Conservation (phyloP, 1,284 basidiomycete genomes). For the Fomitiporia mediterranea region DNA sequence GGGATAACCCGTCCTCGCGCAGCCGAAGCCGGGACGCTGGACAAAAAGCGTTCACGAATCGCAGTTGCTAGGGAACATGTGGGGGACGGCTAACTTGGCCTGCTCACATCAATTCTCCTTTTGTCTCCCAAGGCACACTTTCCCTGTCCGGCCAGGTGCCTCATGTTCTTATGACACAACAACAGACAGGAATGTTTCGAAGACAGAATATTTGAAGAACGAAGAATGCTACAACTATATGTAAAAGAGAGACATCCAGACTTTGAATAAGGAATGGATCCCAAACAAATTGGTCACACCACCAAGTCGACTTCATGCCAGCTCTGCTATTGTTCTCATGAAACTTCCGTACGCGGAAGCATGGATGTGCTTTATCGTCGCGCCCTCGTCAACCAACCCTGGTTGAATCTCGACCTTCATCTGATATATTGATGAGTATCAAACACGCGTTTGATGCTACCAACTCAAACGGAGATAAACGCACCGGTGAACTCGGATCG, state of each 20-base stretch:
- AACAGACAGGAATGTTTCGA: neutral
- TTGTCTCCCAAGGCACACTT: neutral
- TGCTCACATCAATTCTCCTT: too few relatives aligned
- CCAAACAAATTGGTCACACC: neutral
- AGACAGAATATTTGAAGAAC: neutral
- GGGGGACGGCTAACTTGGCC: too few relatives aligned
- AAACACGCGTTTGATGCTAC: neutral
- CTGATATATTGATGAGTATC: slow-evolving; percentile 26
- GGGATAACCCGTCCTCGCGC: neutral
- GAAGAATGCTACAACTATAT: neutral
- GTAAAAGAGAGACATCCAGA: neutral
- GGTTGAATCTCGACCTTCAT: slow-evolving; percentile 38
- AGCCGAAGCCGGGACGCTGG: too few relatives aligned
- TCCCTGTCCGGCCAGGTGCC: neutral
- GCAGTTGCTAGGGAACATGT: too few relatives aligned
- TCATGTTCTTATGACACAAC: neutral
- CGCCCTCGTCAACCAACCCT: slow-evolving; percentile 42
- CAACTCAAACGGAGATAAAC: slow-evolving; percentile 5
- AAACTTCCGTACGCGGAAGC: slow-evolving; percentile 32
- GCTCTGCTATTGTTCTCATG: slow-evolving; percentile 18
- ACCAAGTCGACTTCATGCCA: slow-evolving; percentile 8
- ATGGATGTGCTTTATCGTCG: slow-evolving; percentile 50
- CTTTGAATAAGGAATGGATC: neutral
- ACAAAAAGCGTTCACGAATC: too few relatives aligned
- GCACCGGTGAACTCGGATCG: slow-evolving; percentile 31